Conservation (phyloP, 2,329 filamentous ascomycete genomes). For the Pyrenophora teres region DNA sequence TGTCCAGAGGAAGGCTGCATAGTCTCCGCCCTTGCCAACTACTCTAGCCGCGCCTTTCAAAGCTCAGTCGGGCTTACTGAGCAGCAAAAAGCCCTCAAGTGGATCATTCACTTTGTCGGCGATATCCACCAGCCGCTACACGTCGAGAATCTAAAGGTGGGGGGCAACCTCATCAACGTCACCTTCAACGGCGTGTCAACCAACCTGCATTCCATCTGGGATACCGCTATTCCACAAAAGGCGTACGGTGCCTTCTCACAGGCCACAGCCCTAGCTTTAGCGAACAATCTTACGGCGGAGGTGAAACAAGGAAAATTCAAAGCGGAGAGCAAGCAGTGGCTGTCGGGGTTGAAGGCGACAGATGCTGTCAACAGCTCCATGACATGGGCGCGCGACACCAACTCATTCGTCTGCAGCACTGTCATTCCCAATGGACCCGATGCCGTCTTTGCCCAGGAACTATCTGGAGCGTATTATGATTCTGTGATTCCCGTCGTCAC, state of each 20-base stretch:
- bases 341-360: constrained; percentile 43
- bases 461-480: constrained; percentile 46
- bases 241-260: constrained; percentile 48
- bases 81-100: constrained; percentile 54
- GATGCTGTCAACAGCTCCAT: constrained; percentile 47
- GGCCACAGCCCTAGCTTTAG: constrained; percentile 47
- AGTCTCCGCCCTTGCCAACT: constrained; percentile 59
- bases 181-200: constrained; percentile 49
- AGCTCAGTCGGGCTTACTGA: constrained; percentile 37
- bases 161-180: constrained; percentile 53
- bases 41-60: constrained; percentile 48
- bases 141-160: constrained; percentile 53
- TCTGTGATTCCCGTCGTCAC: constrained; percentile 47
- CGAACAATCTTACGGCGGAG: constrained; percentile 41
- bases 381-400: constrained; percentile 51
- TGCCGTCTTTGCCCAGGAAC: constrained; percentile 45
- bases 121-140: constrained; percentile 77
- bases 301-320: constrained; percentile 50
- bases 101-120: constrained; percentile 63
- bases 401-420: constrained; percentile 49
- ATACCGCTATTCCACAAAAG: constrained; percentile 52
- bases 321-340: constrained; percentile 40
- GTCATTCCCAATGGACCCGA: constrained; percentile 49
- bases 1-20: constrained; percentile 57
- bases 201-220: constrained; percentile 54